Conservation (phyloP, 495 filamentous ascomycete genomes). For the Aspergillus hancockii region DNA sequence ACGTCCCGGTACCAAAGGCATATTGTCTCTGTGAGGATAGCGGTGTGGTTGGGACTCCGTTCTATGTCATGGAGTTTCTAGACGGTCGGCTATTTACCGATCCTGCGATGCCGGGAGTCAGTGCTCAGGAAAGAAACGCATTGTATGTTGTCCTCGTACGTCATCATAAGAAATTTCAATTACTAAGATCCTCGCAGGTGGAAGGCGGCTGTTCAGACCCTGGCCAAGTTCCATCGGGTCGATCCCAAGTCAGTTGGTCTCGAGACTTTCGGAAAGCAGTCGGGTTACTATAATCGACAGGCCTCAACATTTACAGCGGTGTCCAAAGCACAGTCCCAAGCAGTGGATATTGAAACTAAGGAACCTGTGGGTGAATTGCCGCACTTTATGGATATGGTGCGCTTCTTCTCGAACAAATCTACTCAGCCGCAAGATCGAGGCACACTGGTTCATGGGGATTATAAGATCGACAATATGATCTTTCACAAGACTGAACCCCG, state of each 20-base stretch:
- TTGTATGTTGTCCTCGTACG: conserved; percentile 51
- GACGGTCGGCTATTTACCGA: conserved; percentile 92
- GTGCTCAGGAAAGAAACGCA: conserved; percentile 63
- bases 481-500: conserved; percentile 85
- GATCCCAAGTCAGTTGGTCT: conserved; percentile 64
- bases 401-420: conserved; percentile 66
- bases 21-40: conserved; percentile 85
- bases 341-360: conserved; percentile 73
- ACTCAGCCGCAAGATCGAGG: conserved; percentile 76
- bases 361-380: conserved; percentile 79
- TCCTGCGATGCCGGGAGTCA: conserved; percentile 75
- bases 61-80: conserved; percentile 96
- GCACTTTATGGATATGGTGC: conserved; percentile 75
- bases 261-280: conserved; percentile 68
- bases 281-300: conserved; percentile 86
- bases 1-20: conserved; percentile 84
- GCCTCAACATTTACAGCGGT: conserved; percentile 78
- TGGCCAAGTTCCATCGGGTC: conserved; percentile 85
- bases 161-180: conserved; percentile 2
- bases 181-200: conserved; percentile 53
- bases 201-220: conserved; percentile 76
- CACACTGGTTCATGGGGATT: conserved; percentile 89
- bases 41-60: conserved; percentile 79
- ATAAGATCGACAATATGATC: conserved; percentile 97
- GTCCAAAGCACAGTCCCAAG: conserved; percentile 71